Conservation (phyloP, 768 basidiomycete species). For the Mycena amicta region DNA sequence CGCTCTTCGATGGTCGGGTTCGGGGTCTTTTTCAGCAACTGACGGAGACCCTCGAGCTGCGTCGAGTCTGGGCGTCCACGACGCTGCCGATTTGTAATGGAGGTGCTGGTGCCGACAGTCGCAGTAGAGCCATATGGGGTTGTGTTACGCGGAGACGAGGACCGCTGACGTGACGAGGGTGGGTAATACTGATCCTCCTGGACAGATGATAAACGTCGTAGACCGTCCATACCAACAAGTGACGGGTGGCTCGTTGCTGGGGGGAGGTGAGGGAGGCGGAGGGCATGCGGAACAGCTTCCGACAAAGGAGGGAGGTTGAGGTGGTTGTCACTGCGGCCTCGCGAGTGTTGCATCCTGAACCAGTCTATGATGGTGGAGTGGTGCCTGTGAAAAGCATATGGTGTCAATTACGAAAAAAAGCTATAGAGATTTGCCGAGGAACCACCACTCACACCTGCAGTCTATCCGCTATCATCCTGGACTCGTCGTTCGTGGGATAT, state of each 20-base stretch:
- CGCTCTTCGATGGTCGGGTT: constrained; percentile 84
- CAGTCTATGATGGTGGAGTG: constrained; percentile 82
- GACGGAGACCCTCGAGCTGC: constrained; percentile 76
- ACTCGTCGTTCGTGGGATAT: constrained; percentile 69
- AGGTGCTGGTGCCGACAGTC: constrained; percentile 9
- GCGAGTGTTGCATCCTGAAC: constrained; percentile 86
- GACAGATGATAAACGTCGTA: not conserved
- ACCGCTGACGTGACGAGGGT: not conserved
- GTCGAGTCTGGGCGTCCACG: constrained; percentile 79
- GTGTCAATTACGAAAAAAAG: constrained; percentile 30
- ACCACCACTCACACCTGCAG: constrained; percentile 85
- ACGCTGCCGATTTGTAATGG: constrained; percentile 54
- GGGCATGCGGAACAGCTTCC: constrained; percentile 26
- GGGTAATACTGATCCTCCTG: constrained; percentile 10
- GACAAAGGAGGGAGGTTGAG: constrained; percentile 31
- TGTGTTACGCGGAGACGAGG: constrained; percentile 11
- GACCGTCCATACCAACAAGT: constrained; percentile 2
- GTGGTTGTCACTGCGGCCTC: constrained; percentile 66
- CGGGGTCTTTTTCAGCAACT: constrained; percentile 64
- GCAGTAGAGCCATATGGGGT: constrained; percentile 16
- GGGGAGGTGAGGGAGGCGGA: constrained; percentile 19
- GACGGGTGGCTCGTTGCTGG: constrained; percentile 21
- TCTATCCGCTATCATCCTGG: constrained; percentile 63
- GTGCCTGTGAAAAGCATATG: constrained; percentile 52
- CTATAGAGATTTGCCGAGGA: no score